Percentiles rank a stretch among this genome's conserved stretches.
These are phyloP conservation scores for Fusarium sp. DNA, from an alignment of 2,329 filamentous ascomycete species.

Conservation along the genomic window DNA sequence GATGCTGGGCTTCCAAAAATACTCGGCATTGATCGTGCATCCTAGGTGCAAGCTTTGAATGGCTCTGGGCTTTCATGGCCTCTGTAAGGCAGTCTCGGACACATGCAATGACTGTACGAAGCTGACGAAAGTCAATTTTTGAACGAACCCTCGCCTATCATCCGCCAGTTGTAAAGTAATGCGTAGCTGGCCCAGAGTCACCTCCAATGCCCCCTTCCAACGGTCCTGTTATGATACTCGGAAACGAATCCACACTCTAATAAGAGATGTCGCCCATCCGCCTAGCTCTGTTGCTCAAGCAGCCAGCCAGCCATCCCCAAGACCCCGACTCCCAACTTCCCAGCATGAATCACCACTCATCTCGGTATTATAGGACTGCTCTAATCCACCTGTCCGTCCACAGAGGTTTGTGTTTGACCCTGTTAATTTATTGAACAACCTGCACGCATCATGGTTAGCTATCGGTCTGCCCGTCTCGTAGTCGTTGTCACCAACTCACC, in stretches of 20 bases:
- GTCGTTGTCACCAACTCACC: slow-evolving; percentile 63
- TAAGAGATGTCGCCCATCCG: no score
- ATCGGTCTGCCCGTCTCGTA: neutral
- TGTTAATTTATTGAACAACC: slow-evolving; percentile 51
- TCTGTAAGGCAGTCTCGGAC: neutral
- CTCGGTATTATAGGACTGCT: slow-evolving; percentile 40
- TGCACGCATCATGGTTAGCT: slow-evolving; percentile 35
- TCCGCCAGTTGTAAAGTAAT: no score
- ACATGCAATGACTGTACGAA: slow-evolving; percentile 1
- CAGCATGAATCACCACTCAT: slow-evolving; percentile 35
- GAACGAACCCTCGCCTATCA: no score
- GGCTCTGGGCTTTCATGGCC: neutral
- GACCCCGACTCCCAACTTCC: slow-evolving; percentile 40
- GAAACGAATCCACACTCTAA: no score
- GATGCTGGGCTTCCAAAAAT: slow-evolving; percentile 34
- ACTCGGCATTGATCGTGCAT: slow-evolving; percentile 18
- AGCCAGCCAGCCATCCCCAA: no score
- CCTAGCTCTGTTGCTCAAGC: slow-evolving; percentile 34
- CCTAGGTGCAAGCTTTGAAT: slow-evolving; percentile 6
- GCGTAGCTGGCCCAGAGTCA: no score
- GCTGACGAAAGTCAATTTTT: no score
- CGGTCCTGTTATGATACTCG: no score
- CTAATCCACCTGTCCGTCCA: slow-evolving; percentile 32
- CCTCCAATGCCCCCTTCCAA: no score
- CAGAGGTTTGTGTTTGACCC: slow-evolving; percentile 24